A percentile compares a stretch with the other conserved stretches of the same genome.
Evolutionary conservation across 1,284 basidiomycete species (phyloP).

Genomic region (Moesziomyces antarcticus): DNA sequence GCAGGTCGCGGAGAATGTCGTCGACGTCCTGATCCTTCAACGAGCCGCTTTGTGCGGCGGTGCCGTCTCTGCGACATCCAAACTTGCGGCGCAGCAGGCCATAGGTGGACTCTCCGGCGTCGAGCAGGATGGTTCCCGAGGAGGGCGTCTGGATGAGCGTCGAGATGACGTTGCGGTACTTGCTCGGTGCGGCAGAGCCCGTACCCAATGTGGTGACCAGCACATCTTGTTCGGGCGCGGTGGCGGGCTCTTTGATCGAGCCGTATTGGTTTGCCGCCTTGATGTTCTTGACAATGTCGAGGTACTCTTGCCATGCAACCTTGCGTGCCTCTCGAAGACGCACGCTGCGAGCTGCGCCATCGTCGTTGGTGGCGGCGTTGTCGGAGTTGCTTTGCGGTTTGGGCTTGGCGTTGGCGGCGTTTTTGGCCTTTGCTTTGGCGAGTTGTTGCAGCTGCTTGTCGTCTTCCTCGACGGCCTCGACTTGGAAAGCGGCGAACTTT

Average conservation of each 20-base stretch:
- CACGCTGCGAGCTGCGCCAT: conserved; percentile 29
- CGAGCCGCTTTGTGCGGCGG: conserved; percentile 17
- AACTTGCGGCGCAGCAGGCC: conserved; percentile 86
- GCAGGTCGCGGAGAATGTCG: conserved; percentile 74
- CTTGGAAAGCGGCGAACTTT: conserved; percentile 57
- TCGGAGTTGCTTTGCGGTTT: conserved; percentile 61
- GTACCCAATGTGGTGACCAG: conserved; percentile 84
- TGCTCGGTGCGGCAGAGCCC: conserved; percentile 82
- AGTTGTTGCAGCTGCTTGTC: conserved; percentile 71
- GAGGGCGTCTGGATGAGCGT: conserved; percentile 60
- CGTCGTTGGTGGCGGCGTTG: conserved; percentile 22
- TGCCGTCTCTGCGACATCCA: conserved; percentile 69
- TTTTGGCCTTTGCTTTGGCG: conserved; percentile 37
- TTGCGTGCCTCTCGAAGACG: conserved; percentile 45
- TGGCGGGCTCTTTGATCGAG: neutral
- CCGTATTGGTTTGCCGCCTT: conserved; percentile 5
- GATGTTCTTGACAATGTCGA: conserved; percentile 47
- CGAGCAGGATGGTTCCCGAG: conserved; percentile 75
- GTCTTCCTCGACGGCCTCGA: conserved; percentile 69
- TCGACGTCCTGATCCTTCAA: conserved; percentile 42
- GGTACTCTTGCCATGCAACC: conserved; percentile 50
- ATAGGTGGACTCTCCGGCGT: conserved; percentile 90
- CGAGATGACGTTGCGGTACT: conserved; percentile 64
- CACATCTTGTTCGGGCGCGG: conserved; percentile 70
- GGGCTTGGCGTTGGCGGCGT: conserved; percentile 60